These are phyloP conservation scores for Apiospora sp. DNA, from an alignment of 2,329 filamentous ascomycete genomes.

Conservation along the genomic window DNA sequence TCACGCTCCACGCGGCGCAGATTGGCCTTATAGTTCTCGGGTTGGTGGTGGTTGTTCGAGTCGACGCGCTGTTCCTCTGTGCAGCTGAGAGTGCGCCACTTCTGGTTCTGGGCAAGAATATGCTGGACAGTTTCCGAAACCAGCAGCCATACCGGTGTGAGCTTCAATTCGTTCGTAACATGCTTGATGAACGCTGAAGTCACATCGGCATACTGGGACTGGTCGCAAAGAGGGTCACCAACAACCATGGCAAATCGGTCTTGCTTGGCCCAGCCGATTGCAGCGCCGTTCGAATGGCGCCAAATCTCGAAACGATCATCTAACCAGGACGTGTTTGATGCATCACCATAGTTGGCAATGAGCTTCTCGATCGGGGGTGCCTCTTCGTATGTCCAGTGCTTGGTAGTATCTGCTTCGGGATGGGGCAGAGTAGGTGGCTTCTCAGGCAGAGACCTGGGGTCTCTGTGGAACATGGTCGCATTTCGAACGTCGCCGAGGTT, in stretches of 20 bases:
- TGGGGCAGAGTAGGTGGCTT: conserved; percentile 76
- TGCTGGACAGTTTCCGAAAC: conserved; percentile 82
- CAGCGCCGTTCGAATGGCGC: conserved; percentile 81
- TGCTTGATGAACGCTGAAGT: conserved; percentile 78
- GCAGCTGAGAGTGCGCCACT: conserved; percentile 89
- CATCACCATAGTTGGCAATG: conserved; percentile 94
- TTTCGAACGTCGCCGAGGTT: conserved; percentile 90
- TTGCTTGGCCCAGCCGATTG: conserved; percentile 81
- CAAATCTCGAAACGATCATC: conserved; percentile 89
- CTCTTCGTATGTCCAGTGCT: conserved; percentile 54
- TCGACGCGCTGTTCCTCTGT: conserved; percentile 90
- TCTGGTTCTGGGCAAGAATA: conserved; percentile 79
- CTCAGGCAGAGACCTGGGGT: conserved; percentile 84
- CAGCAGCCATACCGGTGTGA: conserved; percentile 89
- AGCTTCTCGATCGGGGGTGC: conserved; percentile 80
- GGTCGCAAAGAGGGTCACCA: conserved; percentile 86
- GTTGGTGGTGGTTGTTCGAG: conserved; percentile 68
- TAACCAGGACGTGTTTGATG: conserved; percentile 92
- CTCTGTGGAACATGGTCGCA: conserved; percentile 85
- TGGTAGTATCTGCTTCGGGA: conserved; percentile 81
- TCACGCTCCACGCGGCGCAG: conserved; percentile 78
- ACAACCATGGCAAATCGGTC: conserved; percentile 81
- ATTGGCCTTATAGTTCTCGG: conserved; percentile 74
- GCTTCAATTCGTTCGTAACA: conserved; percentile 70
- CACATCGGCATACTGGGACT: conserved; percentile 76